Percentiles rank a stretch among this genome's conserved stretches.
These are phyloP conservation scores for Termitomyces eurrhizus DNA, from an alignment of 768 basidiomycete genomes.

Conservation along the genomic window DNA sequence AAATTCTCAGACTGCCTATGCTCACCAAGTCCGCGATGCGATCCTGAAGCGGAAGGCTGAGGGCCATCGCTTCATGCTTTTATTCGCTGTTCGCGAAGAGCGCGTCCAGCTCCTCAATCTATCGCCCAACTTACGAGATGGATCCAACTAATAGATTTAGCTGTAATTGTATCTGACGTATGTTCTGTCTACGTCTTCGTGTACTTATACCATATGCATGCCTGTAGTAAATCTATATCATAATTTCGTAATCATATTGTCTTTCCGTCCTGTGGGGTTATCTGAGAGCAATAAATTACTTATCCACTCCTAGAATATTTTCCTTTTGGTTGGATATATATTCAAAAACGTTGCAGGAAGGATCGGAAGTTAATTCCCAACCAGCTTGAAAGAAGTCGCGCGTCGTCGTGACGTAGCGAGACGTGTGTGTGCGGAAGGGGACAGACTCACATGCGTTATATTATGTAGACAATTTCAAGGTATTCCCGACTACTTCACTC, in stretches of 20 bases:
- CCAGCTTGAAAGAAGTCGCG: too few relatives aligned
- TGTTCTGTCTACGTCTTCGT: neutral
- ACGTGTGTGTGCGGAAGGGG: too few relatives aligned
- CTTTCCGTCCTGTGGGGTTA: too few relatives aligned
- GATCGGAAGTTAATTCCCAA: too few relatives aligned
- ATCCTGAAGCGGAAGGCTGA: conserved; percentile 59
- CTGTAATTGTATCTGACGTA: conserved; percentile 5
- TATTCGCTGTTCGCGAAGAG: conserved; percentile 70
- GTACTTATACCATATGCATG: neutral
- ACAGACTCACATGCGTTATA: too few relatives aligned
- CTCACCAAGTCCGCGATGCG: conserved; percentile 64
- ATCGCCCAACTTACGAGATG: conserved; percentile 15
- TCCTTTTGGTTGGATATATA: too few relatives aligned
- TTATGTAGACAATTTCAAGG: too few relatives aligned
- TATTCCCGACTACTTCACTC: too few relatives aligned
- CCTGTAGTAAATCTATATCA: neutral
- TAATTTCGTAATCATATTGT: neutral
- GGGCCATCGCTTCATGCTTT: conserved; percentile 55
- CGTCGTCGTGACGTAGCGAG: too few relatives aligned
- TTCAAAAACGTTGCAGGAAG: too few relatives aligned
- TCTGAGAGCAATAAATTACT: too few relatives aligned
- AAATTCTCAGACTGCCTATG: conserved; percentile 55
- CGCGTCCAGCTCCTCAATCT: conserved; percentile 57
- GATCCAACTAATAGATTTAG: conserved; percentile 10
- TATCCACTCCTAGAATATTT: too few relatives aligned